Conservation (phyloP, 805 yeast genomes). For the Yarrowia osloensis region DNA sequence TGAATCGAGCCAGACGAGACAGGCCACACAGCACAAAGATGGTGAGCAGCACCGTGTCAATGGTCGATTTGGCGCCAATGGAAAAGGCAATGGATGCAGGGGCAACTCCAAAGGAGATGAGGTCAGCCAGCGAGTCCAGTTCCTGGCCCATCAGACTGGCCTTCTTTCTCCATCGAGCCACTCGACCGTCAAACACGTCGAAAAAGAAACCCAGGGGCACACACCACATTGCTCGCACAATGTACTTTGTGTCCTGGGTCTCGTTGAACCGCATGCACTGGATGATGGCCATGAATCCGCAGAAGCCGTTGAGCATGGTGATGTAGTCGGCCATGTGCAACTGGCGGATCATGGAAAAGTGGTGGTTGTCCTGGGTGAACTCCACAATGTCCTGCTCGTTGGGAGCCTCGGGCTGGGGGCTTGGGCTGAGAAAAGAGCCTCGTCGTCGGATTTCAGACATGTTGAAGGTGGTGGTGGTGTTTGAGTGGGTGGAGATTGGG, state of each 20-base stretch:
- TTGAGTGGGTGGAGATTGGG: neutral
- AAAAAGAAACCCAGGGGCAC: slow-evolving; percentile 90
- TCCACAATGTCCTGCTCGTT: slow-evolving; percentile 58
- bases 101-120: slow-evolving; percentile 91
- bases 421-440: slow-evolving; percentile 29
- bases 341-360: slow-evolving; percentile 70
- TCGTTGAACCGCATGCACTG: slow-evolving; percentile 80
- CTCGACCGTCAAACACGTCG: slow-evolving; percentile 96
- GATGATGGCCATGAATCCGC: slow-evolving; percentile 88
- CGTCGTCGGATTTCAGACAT: slow-evolving; percentile 30
- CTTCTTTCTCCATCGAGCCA: slow-evolving; percentile 90
- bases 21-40: slow-evolving; percentile 92
- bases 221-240: slow-evolving; percentile 86
- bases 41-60: slow-evolving; percentile 73
- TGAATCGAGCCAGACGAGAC: slow-evolving; percentile 91
- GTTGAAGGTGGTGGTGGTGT: neutral
- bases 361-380: slow-evolving; percentile 80
- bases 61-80: slow-evolving; percentile 81
- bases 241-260: slow-evolving; percentile 58
- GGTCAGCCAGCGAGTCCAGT: slow-evolving; percentile 93
- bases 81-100: slow-evolving; percentile 93
- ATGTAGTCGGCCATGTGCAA: slow-evolving; percentile 96
- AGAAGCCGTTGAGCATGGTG: slow-evolving; percentile 89
- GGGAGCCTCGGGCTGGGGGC: slow-evolving; percentile 39
- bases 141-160: slow-evolving; percentile 96